A percentile compares a stretch with the other conserved stretches of the same genome.
Evolutionary conservation across 2,329 filamentous ascomycete genomes (phyloP).

Genomic region (Boeremia lycopersici): DNA sequence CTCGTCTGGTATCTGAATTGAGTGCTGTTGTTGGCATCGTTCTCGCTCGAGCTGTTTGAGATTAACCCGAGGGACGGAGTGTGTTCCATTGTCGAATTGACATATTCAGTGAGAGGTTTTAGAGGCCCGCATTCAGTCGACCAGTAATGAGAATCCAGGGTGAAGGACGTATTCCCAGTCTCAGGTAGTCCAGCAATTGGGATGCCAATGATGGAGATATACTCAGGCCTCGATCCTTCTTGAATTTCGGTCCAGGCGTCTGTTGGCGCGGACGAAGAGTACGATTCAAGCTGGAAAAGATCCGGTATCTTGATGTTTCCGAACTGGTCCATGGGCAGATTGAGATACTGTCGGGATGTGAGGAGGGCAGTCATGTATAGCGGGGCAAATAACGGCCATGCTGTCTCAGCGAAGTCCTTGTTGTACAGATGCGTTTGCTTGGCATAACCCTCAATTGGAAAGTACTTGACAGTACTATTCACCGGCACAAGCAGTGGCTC

Average conservation of each 20-base stretch:
- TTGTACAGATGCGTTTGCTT: background rate
- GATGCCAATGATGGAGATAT: background rate
- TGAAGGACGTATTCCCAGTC: background rate
- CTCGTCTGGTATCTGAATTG: too few species aligned
- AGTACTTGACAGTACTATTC: background rate
- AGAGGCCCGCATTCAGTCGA: background rate
- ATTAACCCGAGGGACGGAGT: too few species aligned
- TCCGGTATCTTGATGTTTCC: background rate
- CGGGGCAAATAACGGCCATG: background rate
- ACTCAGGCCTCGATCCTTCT: background rate
- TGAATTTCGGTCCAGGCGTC: background rate
- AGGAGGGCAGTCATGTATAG: background rate
- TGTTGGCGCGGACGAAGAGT: too few species aligned
- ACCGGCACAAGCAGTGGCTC: background rate
- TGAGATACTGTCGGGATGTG: background rate
- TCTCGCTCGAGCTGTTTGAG: too few species aligned
- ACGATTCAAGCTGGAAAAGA: background rate
- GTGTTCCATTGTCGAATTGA: background rate
- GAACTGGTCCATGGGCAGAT: background rate
- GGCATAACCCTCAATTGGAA: background rate
- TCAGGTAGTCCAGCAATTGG: background rate
- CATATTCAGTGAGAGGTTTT: background rate
- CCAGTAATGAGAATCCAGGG: background rate
- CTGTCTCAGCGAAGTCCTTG: too few species aligned
- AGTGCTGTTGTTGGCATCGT: too few species aligned